A percentile compares a stretch with the other conserved stretches of the same genome.
These are phyloP conservation scores for Lepidium aucheri DNA, from an alignment of 345 rosid genomes.

Conservation along the genomic window DNA sequence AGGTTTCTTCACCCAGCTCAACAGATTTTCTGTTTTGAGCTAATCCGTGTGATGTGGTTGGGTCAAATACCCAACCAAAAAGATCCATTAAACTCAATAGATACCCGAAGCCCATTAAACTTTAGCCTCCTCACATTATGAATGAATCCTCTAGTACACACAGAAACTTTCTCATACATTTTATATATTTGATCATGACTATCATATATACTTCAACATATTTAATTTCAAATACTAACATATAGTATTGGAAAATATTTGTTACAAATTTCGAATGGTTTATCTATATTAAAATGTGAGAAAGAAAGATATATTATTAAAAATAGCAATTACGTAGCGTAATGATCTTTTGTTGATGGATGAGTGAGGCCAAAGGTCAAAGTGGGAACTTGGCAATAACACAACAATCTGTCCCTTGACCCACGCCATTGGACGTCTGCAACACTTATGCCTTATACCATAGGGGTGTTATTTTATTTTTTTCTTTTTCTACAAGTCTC, in stretches of 20 bases:
- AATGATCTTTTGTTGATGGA: slow-evolving; percentile 2
- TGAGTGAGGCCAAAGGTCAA: slow-evolving; percentile 23
- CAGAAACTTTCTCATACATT: too few relatives aligned
- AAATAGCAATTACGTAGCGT: neutral
- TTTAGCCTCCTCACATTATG: too few relatives aligned
- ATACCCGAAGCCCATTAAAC: too few relatives aligned
- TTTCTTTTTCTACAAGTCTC: neutral
- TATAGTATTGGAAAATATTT: neutral
- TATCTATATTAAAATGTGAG: neutral
- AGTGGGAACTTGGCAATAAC: neutral
- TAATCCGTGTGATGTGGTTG: too few relatives aligned
- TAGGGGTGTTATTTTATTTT: neutral
- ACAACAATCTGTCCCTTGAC: slow-evolving; percentile 7
- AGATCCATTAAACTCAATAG: too few relatives aligned
- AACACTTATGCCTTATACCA: neutral
- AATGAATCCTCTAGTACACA: too few relatives aligned
- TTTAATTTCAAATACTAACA: too few relatives aligned
- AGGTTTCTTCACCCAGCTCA: too few relatives aligned
- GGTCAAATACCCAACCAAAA: too few relatives aligned
- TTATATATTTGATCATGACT: too few relatives aligned
- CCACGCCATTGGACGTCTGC: slow-evolving; percentile 5
- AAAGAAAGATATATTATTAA: neutral
- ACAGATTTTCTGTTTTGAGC: too few relatives aligned
- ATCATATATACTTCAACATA: too few relatives aligned
- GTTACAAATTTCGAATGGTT: neutral